Evolutionary conservation across 768 basidiomycete species (phyloP).

Genomic region (Tephrocybe rancida): DNA sequence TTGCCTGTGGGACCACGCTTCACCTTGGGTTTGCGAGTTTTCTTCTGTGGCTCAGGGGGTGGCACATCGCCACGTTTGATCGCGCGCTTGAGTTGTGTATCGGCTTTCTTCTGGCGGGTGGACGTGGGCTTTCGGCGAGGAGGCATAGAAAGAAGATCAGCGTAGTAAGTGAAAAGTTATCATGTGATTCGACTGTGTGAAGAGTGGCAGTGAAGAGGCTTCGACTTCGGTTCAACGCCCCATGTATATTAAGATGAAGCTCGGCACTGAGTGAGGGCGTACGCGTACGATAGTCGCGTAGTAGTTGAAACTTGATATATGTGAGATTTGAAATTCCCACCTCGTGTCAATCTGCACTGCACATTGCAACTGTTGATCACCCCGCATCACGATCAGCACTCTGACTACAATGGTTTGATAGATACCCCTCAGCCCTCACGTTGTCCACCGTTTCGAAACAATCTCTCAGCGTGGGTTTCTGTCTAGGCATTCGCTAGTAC

Average conservation of each 20-base stretch:
- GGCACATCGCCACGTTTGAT: constrained; percentile 77
- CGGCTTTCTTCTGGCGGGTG: constrained; percentile 68
- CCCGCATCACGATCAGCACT: constrained; percentile 15
- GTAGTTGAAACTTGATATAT: too few relatives aligned
- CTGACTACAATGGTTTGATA: constrained; percentile 17
- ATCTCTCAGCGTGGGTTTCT: background rate
- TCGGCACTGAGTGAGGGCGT: too few relatives aligned
- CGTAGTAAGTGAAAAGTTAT: background rate
- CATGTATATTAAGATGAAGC: too few relatives aligned
- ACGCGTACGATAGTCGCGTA: too few relatives aligned
- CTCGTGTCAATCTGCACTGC: constrained; percentile 8
- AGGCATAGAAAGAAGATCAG: constrained; percentile 31
- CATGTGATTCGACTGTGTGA: background rate
- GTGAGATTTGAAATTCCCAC: background rate
- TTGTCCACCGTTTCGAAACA: background rate
- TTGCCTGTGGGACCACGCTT: constrained; percentile 34
- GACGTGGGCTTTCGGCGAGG: constrained; percentile 60
- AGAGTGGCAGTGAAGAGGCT: background rate
- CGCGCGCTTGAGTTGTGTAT: constrained; percentile 79
- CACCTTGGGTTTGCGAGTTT: constrained; percentile 25
- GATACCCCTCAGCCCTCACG: background rate
- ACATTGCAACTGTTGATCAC: constrained; percentile 11
- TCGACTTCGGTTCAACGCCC: too few relatives aligned
- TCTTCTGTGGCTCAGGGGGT: constrained; percentile 35
- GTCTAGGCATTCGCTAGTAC: background rate